Evolutionary conservation across 2,329 filamentous ascomycete genomes (phyloP), one percentile per base, ranked within the genome.

Genomic region (Sarocladiaceae sp.): DNA sequence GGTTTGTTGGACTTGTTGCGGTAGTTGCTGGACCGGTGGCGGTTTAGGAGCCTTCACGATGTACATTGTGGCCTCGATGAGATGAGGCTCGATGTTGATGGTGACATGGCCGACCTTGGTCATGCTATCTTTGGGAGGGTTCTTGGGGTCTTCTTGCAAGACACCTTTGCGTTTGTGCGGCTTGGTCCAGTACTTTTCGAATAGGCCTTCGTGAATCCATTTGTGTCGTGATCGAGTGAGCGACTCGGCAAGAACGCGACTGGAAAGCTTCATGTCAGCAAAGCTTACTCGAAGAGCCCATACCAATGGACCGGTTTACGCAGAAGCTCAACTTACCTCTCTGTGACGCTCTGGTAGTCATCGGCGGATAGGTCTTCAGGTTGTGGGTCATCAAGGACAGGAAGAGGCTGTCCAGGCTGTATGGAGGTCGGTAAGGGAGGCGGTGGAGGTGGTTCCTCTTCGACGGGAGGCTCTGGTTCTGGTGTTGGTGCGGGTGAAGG

Each of bases 101-200:
- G 81, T 81, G 49, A 86, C 81, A 52, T 76, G 77, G 53, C 88
- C 87, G 18, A 88, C 74, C 60, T 82, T 85, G 51, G 74, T 70
- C 80, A 88, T 87, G 49, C 74, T 80, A 35, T 88, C 77, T 61
- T 85, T 81, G 49, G 81, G 66, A 2, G 82, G 82, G 54, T 86
- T 85, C 52, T 80, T 79, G 5, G 75, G 69, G 43, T 82, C 77
- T 53, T 83, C 81, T 45, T 75, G 73, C 19, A 80, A 61, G 3
- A 77, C 74, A 33, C 82, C 80, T 60, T 83, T 86, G 50, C 77
- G 76, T 63, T 83, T 85, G 46, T 65, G 61, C 3, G 84, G 83
- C 57, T 88, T 88, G 7, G 80, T 76, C 84, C 84, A 89, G 61
- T 85, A 88, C 55, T 80, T 84, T 53, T 88, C 82, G 53, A 89